Evolutionary conservation across 2,329 filamentous ascomycete genomes (phyloP), one percentile per base, ranked within the genome.

Genomic region (Fusarium ramigenum): DNA sequence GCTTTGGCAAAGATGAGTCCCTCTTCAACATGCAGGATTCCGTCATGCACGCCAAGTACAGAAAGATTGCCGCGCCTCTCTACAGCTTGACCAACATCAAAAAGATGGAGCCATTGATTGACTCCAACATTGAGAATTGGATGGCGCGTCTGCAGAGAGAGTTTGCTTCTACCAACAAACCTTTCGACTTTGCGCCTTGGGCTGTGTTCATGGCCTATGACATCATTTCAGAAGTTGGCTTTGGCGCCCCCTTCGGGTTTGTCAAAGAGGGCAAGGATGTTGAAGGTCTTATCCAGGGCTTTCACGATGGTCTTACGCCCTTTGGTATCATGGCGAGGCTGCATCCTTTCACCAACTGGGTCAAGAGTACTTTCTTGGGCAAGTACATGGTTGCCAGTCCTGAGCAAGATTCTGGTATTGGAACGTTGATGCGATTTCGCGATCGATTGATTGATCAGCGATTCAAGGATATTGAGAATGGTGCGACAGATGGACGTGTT

Each of bases 11-110:
- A 62, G 85, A 82, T 9, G 88, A 90, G 66, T 85, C 83, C 3
- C 73, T 90, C 10, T 89, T 91, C 78, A 89, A 90, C 64, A 89
- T 89, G 84, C 86, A 86, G 66, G 84, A 87, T 50, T 82, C 86
- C 50, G 82, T 82, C 60, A 80, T 81, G 9, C 89, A 91, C 75
- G 83, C 87, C 7, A 80, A 82, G 4, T 87, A 85, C 72, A 83
- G 89, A 23, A 90, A 89, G 79, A 83, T 88, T 28, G 84, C 87
- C 30, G 89, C 88, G 2, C 83, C 84, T 3, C 85, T 87, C 5
- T 90, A 90, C 74, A 86, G 83, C 60, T 88, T 90, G 74, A 84
- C 80, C 49, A 89, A 88, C 72, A 85, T 90, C 72, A 87, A 87
- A 78, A 87, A 85, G 71, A 90, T 89, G 85, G 89, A 91, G 77